Conservation (phyloP, 306 rosid genomes). For the Cicer cuneatum region DNA sequence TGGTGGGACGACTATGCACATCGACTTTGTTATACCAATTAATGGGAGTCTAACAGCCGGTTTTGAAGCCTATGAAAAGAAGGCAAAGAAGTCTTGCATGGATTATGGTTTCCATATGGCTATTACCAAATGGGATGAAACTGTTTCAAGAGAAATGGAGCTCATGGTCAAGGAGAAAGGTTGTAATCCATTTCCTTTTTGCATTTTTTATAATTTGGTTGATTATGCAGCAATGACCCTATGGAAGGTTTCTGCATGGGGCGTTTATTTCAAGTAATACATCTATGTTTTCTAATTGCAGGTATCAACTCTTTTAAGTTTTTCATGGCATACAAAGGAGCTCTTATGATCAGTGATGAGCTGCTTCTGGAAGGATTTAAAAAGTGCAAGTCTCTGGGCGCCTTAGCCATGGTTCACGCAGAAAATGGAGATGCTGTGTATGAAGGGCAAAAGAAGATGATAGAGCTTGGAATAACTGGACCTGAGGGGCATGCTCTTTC, state of each 20-base stretch:
- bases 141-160: constrained; percentile 84
- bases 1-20: constrained; percentile 98
- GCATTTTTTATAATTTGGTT: constrained; percentile 24
- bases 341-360: constrained; percentile 85
- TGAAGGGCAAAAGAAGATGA: constrained; percentile 91
- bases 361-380: constrained; percentile 82
- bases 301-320: constrained; percentile 97
- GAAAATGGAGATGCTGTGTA: constrained; percentile 94
- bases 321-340: constrained; percentile 93
- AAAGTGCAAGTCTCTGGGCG: constrained; percentile 95
- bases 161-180: constrained; percentile 91
- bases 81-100: constrained; percentile 81
- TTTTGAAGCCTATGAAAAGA: constrained; percentile 79
- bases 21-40: constrained; percentile 83
- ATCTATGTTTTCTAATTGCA: constrained; percentile 43
- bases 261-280: constrained; percentile 21
- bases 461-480: constrained; percentile 93
- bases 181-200: constrained; percentile 41
- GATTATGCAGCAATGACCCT: background rate
- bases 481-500: constrained; percentile 98
- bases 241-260: constrained; percentile 18
- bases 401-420: constrained; percentile 98
- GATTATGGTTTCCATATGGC: constrained; percentile 99
- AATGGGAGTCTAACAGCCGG: constrained; percentile 77
- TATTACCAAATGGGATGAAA: constrained; percentile 89